Evolutionary conservation across 768 basidiomycete species (phyloP), one percentile per base, ranked within the genome.

Genomic region (Crassisporium funariophilum): DNA sequence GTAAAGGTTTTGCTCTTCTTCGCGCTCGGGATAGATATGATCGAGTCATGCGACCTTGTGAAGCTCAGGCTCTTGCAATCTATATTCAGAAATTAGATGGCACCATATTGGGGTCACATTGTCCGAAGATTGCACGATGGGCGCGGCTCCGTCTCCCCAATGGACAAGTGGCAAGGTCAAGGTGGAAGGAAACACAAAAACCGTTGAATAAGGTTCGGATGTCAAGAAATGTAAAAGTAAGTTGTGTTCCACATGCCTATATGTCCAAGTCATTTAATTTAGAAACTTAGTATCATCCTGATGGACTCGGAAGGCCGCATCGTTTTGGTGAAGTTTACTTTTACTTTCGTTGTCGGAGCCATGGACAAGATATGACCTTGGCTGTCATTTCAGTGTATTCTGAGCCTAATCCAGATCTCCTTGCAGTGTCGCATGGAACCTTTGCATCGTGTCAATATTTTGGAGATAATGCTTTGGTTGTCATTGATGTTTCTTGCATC

Each of bases 161-260:
- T 36, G 40, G 47, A 4, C 39, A 49, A 22, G 17, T 45, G 17
- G 33, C 33, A 11, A 5, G 31, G n/a, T 35, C 19, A 15, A 9
- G 12, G 4, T 45, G 33, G 44, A 45, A 35, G 16, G 44, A 45
- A 29, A 29, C 10, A 29, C 51, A 48, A 4, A 53, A 62, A 42
- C 34, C 51, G 3, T 20, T 52, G 17, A 34, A 50, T 12, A 51
- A 61, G 11, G 17, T 63, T 5, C 50, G 64, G 5, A 63, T 57
- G 3, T 48, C 68, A 7, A 46, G 65, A 5, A 68, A 65, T 51
- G 60, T 70, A 2, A 70, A 66, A 61, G 71, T 68, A 33, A 21
- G 53, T 50, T n/a, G 39, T 23, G 33, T 16, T 17, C 13, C n/a
- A n/a, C n/a, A n/a, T n/a, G n/a, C n/a, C n/a, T n/a, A n/a, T n/a